Evolutionary conservation across 148 eudicot species (phyloP).

Genomic region (Amaranthus cruentus): DNA sequence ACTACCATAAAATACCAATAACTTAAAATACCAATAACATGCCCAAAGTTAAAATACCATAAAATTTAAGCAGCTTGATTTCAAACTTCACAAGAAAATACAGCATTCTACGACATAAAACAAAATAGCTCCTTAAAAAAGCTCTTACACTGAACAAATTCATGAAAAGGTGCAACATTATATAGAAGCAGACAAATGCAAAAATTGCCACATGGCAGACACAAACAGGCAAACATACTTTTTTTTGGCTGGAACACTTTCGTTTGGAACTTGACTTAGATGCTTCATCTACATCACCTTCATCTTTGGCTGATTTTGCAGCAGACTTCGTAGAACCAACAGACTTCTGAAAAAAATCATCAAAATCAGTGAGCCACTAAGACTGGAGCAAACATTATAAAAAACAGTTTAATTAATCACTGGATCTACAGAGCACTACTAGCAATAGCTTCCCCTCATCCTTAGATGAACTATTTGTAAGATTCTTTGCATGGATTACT

Average conservation of each 20-base stretch:
- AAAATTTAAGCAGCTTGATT: too few relatives aligned
- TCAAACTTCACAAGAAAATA: too few relatives aligned
- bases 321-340: constrained; percentile 39
- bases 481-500: constrained; percentile 30
- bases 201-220: neutral
- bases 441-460: constrained; percentile 42
- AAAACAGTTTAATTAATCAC: neutral
- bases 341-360: constrained; percentile 37
- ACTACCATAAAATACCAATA: too few relatives aligned
- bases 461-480: constrained; percentile 30
- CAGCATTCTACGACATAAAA: too few relatives aligned
- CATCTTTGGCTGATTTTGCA: constrained; percentile 45
- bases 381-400: neutral
- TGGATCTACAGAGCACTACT: neutral
- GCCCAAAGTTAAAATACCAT: too few relatives aligned
- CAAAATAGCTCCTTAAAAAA: too few relatives aligned
- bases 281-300: constrained; percentile 35
- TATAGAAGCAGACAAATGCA: neutral
- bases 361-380: neutral
- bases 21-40: too few relatives aligned
- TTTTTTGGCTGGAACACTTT: constrained; percentile 45
- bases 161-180: neutral
- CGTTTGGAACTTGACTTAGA: constrained; percentile 55
- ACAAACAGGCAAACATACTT: constrained; percentile 30
- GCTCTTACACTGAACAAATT: neutral